A percentile compares a stretch with the other conserved stretches of the same genome.
These are phyloP conservation scores for Lactuca saligna DNA, from an alignment of 129 eudicot genomes.

Conservation along the genomic window DNA sequence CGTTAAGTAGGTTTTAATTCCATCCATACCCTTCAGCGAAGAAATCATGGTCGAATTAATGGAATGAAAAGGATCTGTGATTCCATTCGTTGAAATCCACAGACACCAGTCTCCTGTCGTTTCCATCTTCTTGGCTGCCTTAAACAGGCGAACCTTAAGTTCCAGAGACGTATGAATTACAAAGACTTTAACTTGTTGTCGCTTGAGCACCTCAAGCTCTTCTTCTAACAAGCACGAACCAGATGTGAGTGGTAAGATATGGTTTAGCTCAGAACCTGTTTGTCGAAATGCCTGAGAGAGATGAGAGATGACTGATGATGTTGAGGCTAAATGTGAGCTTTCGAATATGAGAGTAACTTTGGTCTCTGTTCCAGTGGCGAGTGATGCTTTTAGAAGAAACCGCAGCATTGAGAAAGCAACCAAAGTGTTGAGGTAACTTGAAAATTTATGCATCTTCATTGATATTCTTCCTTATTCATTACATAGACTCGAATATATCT, in stretches of 20 bases:
- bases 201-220: constrained; percentile 41
- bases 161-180: constrained; percentile 44
- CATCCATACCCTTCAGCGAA: constrained; percentile 61
- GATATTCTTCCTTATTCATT: background rate
- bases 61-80: constrained; percentile 42
- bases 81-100: constrained; percentile 49
- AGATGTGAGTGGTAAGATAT: constrained; percentile 41
- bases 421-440: constrained; percentile 10
- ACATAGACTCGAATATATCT: constrained; percentile 2
- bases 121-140: constrained; percentile 26
- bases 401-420: constrained; percentile 10
- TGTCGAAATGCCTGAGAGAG: background rate
- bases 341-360: constrained; percentile 34
- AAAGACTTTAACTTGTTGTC: constrained; percentile 42
- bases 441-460: constrained; percentile 20
- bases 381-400: constrained; percentile 26
- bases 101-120: constrained; percentile 29
- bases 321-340: constrained; percentile 21
- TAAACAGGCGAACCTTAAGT: constrained; percentile 37
- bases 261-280: constrained; percentile 37
- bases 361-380: constrained; percentile 39
- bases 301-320: constrained; percentile 7
- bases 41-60: constrained; percentile 32
- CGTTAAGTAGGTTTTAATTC: constrained; percentile 42
- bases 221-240: constrained; percentile 10